phyloP scores from a whole-genome alignment of 1,284 basidiomycete genomes.

The Microbotryum intermedium region DNA sequence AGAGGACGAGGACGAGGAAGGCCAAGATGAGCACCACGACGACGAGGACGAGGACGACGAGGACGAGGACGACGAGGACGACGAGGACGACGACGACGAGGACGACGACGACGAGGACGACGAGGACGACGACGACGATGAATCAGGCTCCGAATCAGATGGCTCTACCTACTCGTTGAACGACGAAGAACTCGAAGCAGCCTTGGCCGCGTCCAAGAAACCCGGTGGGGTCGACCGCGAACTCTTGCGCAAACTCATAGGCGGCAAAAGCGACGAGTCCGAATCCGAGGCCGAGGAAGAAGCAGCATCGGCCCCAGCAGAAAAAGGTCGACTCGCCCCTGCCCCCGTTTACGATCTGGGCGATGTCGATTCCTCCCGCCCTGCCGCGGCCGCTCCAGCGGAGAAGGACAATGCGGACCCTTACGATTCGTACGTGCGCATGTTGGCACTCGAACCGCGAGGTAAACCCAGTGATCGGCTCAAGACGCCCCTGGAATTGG shows the following conservation, averaged over 20 bases:
- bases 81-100: constrained; percentile 3
- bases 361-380: too few relatives aligned
- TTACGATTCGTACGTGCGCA: constrained; percentile 86
- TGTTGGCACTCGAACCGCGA: constrained; percentile 85
- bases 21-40: not conserved
- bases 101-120: constrained; percentile 43
- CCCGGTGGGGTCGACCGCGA: constrained; percentile 31
- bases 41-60: constrained; percentile 43
- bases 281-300: constrained; percentile 5
- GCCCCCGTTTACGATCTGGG: not conserved
- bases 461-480: constrained; percentile 91
- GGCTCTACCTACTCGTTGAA: constrained; percentile 22
- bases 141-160: constrained; percentile 3
- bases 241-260: constrained; percentile 33
- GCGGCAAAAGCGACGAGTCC: constrained; percentile 6
- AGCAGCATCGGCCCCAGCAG: not conserved
- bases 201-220: constrained; percentile 23
- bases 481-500: constrained; percentile 92
- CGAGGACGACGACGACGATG: not conserved
- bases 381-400: not conserved
- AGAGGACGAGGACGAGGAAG: constrained; percentile 11
- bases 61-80: constrained; percentile 35
- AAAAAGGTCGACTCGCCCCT: not conserved
- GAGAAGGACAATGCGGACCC: constrained; percentile 28
- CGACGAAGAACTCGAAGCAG: constrained; percentile 24